phyloP scores from a whole-genome alignment of 2,329 filamentous ascomycete species.

The Mariannaea elegans region DNA sequence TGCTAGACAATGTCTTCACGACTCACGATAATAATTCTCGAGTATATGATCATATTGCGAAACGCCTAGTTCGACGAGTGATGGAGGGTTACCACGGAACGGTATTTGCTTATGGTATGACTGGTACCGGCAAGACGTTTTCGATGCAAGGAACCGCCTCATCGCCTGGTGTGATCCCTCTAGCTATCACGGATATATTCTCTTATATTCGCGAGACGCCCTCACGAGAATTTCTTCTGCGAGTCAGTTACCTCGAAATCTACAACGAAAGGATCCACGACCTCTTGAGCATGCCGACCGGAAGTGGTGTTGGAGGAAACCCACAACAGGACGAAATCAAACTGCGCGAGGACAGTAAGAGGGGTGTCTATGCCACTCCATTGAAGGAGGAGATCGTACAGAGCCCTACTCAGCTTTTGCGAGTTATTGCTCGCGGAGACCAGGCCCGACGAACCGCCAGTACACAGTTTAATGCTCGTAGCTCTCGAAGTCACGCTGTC shows the following conservation, averaged over 20 bases:
- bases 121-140: conserved; percentile 97
- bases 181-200: conserved; percentile 98
- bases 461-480: conserved; percentile 96
- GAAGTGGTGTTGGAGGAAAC: conserved; percentile 61
- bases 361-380: conserved; percentile 94
- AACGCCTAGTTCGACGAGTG: conserved; percentile 91
- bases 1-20: conserved; percentile 91
- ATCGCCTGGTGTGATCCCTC: conserved; percentile 93
- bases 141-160: conserved; percentile 99
- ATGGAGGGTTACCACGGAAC: conserved; percentile 99
- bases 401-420: conserved; percentile 91
- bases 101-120: conserved; percentile 99
- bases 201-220: conserved; percentile 98
- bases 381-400: conserved; percentile 99
- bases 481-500: conserved; percentile 96
- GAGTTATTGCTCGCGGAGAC: conserved; percentile 95
- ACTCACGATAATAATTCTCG: conserved; percentile 92
- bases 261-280: conserved; percentile 99
- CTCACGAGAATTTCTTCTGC: conserved; percentile 89
- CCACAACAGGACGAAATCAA: conserved; percentile 90
- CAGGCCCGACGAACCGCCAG: conserved; percentile 89
- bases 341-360: conserved; percentile 92
- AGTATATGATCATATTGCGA: conserved; percentile 94
- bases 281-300: conserved; percentile 78
- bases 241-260: conserved; percentile 98